A percentile compares a stretch with the other conserved stretches of the same genome.
phyloP scores from a whole-genome alignment of 208 protist species.

The Leishmania tarentolae region DNA sequence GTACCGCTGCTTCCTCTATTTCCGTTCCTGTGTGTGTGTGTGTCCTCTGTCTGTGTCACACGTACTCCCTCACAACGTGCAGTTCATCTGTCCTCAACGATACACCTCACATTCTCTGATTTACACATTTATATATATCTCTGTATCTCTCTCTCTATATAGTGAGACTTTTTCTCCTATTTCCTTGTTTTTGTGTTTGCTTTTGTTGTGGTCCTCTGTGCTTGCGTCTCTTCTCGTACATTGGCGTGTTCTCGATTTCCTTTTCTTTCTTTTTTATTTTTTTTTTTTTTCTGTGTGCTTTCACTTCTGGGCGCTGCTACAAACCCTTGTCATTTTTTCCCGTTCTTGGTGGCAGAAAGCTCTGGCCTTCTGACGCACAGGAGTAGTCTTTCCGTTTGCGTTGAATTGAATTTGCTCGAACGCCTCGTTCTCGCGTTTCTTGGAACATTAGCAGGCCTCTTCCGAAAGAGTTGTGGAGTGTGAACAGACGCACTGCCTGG shows the following conservation, averaged over 20 bases:
- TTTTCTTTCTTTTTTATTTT: background rate
- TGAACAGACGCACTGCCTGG: background rate
- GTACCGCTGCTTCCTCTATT: background rate
- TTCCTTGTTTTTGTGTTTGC: background rate
- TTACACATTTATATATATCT: no score
- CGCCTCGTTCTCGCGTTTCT: background rate
- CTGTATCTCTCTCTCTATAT: background rate
- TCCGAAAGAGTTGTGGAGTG: background rate
- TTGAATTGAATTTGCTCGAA: background rate
- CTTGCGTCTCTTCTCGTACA: background rate
- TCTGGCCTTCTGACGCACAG: background rate
- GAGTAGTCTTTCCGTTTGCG: background rate
- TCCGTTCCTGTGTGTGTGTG: background rate
- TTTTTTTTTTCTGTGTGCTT: background rate
- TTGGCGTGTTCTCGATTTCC: background rate
- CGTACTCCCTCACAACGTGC: background rate
- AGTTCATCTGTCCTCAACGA: background rate
- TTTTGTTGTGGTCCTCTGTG: background rate
- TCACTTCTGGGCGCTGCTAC: background rate
- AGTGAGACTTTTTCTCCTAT: background rate
- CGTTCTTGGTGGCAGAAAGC: background rate
- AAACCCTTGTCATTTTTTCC: background rate
- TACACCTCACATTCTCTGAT: no score
- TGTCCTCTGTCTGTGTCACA: background rate
- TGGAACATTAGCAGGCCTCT: background rate